These are phyloP conservation scores for Crucihimalaya himalaica DNA, from an alignment of 345 rosid genomes.

Conservation along the genomic window DNA sequence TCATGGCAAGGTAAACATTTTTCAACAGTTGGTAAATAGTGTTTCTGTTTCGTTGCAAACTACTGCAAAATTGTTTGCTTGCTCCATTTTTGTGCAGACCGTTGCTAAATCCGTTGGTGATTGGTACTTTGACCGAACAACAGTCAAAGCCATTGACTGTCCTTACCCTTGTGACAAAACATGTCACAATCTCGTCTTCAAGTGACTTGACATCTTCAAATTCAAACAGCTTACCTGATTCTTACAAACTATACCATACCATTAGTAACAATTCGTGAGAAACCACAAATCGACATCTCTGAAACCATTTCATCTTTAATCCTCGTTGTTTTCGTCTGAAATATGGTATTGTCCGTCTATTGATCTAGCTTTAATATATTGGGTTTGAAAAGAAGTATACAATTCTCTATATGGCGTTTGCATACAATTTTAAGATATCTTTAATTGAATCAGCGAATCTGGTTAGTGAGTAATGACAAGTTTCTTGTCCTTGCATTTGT, in stretches of 20 bases:
- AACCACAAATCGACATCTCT: background rate
- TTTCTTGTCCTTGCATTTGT: background rate
- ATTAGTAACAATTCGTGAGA: background rate
- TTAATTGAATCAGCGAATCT: conserved; percentile 7
- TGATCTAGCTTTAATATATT: background rate
- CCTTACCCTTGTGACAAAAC: conserved; percentile 47
- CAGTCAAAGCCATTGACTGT: conserved; percentile 39
- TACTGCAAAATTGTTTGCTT: background rate
- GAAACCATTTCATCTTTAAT: background rate
- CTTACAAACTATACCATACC: conserved; percentile 19
- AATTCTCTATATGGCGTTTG: background rate
- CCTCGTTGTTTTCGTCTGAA: background rate
- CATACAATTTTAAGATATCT: conserved; percentile 4
- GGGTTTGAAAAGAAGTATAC: background rate
- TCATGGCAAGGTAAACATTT: conserved; percentile 54
- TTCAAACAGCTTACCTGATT: conserved; percentile 22
- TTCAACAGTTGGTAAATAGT: background rate
- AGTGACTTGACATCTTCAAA: conserved; percentile 17
- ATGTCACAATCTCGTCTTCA: conserved; percentile 39
- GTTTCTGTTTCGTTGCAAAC: background rate
- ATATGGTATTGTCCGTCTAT: background rate
- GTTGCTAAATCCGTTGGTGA: conserved; percentile 42
- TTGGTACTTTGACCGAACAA: conserved; percentile 40
- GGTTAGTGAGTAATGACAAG: conserved; percentile 12
- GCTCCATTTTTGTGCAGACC: conserved; percentile 10